Percentiles rank a stretch among this genome's conserved stretches.
Evolutionary conservation across 192 early-diverging fungal species (phyloP).

Genomic region (Coemansia sp.): DNA sequence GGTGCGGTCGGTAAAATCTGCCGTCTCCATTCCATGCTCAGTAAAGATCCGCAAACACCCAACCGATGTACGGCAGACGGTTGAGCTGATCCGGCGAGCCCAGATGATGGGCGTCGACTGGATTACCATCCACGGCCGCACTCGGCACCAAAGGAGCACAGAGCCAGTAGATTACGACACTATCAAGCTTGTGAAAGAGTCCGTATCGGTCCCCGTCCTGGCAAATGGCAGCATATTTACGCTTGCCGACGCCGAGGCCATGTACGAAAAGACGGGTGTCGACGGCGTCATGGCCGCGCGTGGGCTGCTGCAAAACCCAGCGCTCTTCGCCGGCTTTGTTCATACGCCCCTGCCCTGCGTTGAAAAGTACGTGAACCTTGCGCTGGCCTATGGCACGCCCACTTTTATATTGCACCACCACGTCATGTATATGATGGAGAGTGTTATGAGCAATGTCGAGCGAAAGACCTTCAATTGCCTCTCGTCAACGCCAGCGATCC

Average conservation of each 20-base stretch:
- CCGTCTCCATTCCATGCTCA: conserved; percentile 67
- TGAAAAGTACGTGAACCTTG: conserved; percentile 63
- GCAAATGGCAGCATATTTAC: conserved; percentile 87
- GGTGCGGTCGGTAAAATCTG: conserved; percentile 71
- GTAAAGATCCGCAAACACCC: conserved; percentile 88
- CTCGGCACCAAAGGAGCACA: conserved; percentile 72
- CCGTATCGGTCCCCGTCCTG: conserved; percentile 73
- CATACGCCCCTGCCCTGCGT: conserved; percentile 79
- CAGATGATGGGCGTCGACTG: conserved; percentile 85
- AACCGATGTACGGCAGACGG: conserved; percentile 57
- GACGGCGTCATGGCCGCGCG: conserved; percentile 91
- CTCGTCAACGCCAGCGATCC: conserved; percentile 67
- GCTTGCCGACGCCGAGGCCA: conserved; percentile 67
- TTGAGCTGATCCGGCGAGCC: conserved; percentile 81
- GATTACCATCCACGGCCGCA: conserved; percentile 89
- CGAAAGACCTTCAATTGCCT: conserved; percentile 86
- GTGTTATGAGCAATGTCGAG: conserved; percentile 66
- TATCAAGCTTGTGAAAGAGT: conserved; percentile 80
- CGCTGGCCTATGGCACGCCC: conserved; percentile 77
- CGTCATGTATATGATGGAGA: conserved; percentile 93
- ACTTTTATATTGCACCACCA: conserved; percentile 91
- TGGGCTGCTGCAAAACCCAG: conserved; percentile 89
- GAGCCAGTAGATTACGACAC: conserved; percentile 78
- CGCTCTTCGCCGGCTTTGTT: conserved; percentile 81
- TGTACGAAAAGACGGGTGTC: conserved; percentile 72